Percentiles rank a stretch among this genome's conserved stretches.
Evolutionary conservation across 164 flowering plant species (phyloP).

Genomic region (Vitis cinerea): DNA sequence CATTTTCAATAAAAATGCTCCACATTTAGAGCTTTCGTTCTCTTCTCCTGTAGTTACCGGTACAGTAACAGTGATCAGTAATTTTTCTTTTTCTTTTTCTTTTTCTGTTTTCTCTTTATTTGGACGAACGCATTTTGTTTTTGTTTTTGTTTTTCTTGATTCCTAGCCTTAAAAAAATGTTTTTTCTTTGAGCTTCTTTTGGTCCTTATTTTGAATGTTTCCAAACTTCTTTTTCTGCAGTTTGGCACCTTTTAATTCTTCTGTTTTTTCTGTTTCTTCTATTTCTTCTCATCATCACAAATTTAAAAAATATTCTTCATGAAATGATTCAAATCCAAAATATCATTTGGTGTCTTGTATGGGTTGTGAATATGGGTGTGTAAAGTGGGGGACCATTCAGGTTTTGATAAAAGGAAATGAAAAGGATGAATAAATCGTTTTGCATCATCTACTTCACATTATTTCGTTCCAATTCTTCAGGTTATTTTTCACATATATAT

Average conservation of each 20-base stretch:
- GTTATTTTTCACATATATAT: too few relatives aligned
- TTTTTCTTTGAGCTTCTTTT: constrained; percentile 19
- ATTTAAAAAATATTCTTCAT: background rate
- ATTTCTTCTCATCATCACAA: background rate
- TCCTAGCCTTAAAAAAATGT: constrained; percentile 2
- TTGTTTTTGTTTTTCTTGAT: background rate
- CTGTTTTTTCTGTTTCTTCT: background rate
- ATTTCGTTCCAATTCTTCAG: too few relatives aligned
- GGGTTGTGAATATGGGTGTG: background rate
- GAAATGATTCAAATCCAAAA: background rate
- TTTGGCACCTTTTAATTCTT: too few relatives aligned
- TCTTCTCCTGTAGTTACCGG: background rate
- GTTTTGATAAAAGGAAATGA: too few relatives aligned
- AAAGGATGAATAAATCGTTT: too few relatives aligned
- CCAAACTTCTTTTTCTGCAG: background rate
- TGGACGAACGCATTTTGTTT: background rate
- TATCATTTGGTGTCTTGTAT: too few relatives aligned
- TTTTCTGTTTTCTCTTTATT: background rate
- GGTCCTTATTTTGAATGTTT: constrained; percentile 7
- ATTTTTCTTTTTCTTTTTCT: background rate
- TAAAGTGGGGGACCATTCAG: too few relatives aligned
- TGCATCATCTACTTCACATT: too few relatives aligned
- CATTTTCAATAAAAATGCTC: background rate
- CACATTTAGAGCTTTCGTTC: background rate
- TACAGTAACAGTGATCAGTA: background rate